Conservation (phyloP, 2,329 filamentous ascomycete species). For the Teratosphaeria viscida region DNA sequence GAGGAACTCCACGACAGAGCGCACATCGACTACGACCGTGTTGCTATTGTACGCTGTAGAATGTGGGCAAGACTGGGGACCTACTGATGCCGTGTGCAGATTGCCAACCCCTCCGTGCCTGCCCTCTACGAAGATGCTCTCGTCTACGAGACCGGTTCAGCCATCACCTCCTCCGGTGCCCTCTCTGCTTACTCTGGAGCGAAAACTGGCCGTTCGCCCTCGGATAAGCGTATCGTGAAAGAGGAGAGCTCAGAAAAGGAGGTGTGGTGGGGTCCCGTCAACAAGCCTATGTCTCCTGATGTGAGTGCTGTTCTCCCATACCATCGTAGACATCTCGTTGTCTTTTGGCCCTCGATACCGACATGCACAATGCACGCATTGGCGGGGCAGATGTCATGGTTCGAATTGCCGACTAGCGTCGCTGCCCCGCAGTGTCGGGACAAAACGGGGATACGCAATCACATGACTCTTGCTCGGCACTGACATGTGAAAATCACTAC, state of each 20-base stretch:
- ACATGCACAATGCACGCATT: constrained; percentile 1
- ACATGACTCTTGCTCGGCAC: constrained; percentile 4
- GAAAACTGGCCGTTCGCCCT: constrained; percentile 93
- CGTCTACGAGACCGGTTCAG: constrained; percentile 88
- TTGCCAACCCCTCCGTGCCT: constrained; percentile 87
- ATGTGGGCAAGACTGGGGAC: not conserved
- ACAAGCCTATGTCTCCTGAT: constrained; percentile 96
- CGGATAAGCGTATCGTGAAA: constrained; percentile 95
- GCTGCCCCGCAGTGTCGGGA: constrained; percentile 5
- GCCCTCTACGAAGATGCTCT: constrained; percentile 98
- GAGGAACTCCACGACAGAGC: constrained; percentile 95
- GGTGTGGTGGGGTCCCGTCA: constrained; percentile 98
- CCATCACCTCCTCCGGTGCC: constrained; percentile 65
- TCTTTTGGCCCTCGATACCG: not conserved
- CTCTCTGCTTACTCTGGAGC: constrained; percentile 95
- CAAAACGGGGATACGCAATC: constrained; percentile 1
- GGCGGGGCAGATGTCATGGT: constrained; percentile 6
- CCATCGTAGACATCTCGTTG: not conserved
- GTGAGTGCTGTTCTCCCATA: constrained; percentile 50
- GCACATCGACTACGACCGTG: constrained; percentile 98
- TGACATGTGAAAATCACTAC: constrained; percentile 15
- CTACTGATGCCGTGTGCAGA: constrained; percentile 31
- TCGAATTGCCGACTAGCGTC: constrained; percentile 2
- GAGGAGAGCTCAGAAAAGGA: constrained; percentile 81
- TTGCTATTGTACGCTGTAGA: constrained; percentile 69